Conservation (phyloP, 192 early-diverging fungal species). For the Rhizophagus clarus region DNA sequence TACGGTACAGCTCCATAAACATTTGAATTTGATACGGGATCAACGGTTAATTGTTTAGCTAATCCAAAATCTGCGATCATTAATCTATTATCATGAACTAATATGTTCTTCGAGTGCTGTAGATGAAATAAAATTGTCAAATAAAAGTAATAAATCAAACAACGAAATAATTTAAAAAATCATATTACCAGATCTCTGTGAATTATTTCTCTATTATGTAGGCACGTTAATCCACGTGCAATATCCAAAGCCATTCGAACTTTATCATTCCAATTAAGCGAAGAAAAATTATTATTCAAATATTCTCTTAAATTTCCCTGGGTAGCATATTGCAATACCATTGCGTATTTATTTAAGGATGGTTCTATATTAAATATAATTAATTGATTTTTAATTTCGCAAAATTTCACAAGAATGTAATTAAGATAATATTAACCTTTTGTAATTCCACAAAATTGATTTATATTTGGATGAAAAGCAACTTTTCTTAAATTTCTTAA, state of each 20-base stretch:
- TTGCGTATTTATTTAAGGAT: background rate
- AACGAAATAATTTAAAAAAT: background rate
- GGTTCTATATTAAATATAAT: background rate
- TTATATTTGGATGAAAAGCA: background rate
- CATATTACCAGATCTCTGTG: background rate
- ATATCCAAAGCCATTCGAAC: background rate
- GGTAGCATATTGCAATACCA: background rate
- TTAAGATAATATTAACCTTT: background rate
- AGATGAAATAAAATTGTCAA: background rate
- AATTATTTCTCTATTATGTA: background rate
- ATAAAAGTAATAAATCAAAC: background rate
- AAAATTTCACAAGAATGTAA: background rate
- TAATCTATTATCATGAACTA: background rate
- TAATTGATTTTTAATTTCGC: background rate
- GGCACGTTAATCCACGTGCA: background rate
- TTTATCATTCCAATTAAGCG: background rate
- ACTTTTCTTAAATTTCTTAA: background rate
- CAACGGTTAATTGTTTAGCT: background rate
- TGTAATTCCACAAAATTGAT: background rate
- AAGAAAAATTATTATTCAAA: background rate
- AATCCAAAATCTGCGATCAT: background rate
- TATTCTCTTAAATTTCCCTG: background rate
- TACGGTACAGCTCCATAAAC: background rate
- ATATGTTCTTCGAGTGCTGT: background rate
- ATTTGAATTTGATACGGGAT: background rate